phyloP scores from a whole-genome alignment of 371 early-diverging fungal genomes.

The Rhizopus stolonifer region DNA sequence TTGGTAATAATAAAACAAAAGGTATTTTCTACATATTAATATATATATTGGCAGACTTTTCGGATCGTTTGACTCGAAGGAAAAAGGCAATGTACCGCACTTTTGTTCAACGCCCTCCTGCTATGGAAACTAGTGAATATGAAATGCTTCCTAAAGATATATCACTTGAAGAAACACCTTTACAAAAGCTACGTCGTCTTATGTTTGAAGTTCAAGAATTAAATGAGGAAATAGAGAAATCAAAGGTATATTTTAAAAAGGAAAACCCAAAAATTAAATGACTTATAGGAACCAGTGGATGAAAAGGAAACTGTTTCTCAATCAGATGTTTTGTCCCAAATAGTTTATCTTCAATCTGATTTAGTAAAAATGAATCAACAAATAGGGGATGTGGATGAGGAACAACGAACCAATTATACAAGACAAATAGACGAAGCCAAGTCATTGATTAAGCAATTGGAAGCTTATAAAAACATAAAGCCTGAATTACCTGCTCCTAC shows the following conservation, averaged over 20 bases:
- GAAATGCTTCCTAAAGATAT: slow-evolving; percentile 62
- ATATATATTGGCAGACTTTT: slow-evolving; percentile 47
- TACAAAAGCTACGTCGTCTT: slow-evolving; percentile 77
- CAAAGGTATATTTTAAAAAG: slow-evolving; percentile 39
- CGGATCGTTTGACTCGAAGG: slow-evolving; percentile 60
- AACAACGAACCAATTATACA: slow-evolving; percentile 26
- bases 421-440: slow-evolving; percentile 55
- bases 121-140: slow-evolving; percentile 62
- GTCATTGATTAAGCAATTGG: slow-evolving; percentile 63
- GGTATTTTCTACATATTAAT: background rate
- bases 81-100: slow-evolving; percentile 70
- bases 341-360: slow-evolving; percentile 66
- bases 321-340: slow-evolving; percentile 64
- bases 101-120: slow-evolving; percentile 56
- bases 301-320: slow-evolving; percentile 41
- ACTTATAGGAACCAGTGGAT: slow-evolving; percentile 22
- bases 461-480: slow-evolving; percentile 51
- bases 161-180: slow-evolving; percentile 66
- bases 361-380: slow-evolving; percentile 59
- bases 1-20: slow-evolving; percentile 32
- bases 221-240: slow-evolving; percentile 64
- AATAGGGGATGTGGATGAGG: slow-evolving; percentile 28
- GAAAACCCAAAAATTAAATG: no score
- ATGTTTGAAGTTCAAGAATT: slow-evolving; percentile 83
- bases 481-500: background rate